These are phyloP conservation scores for Epichloe baconii DNA, from an alignment of 2,329 filamentous ascomycete species.

Conservation along the genomic window DNA sequence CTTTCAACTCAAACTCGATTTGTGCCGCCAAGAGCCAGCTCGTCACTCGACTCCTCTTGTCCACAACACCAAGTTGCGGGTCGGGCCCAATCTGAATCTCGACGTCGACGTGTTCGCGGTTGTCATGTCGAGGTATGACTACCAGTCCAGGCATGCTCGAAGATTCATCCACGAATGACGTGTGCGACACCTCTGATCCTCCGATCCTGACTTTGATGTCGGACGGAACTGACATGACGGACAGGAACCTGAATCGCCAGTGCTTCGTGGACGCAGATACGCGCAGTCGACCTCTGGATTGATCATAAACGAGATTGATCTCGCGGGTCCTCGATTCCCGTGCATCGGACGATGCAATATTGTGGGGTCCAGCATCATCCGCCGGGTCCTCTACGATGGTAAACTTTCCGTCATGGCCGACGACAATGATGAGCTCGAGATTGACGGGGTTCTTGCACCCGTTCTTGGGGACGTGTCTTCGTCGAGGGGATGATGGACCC, in stretches of 20 bases:
- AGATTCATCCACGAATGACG: background rate
- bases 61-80: background rate
- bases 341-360: background rate
- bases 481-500: conserved; percentile 4
- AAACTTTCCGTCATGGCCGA: conserved; percentile 3
- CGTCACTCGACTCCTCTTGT: background rate
- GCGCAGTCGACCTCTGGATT: background rate
- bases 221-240: background rate
- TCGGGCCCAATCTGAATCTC: conserved; percentile 1
- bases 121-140: background rate
- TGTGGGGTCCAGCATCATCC: background rate
- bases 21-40: conserved; percentile 1
- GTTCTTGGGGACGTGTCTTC: background rate
- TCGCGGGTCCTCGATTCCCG: background rate
- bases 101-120: background rate
- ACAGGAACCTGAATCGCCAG: conserved; percentile 2
- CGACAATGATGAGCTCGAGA: background rate
- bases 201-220: background rate
- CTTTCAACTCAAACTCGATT: conserved; percentile 2
- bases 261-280: conserved; percentile 1
- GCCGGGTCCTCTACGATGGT: conserved; percentile 1
- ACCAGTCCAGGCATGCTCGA: background rate
- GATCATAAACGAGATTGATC: background rate
- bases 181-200: background rate
- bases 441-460: conserved; percentile 2